phyloP scores from a whole-genome alignment of 257 asterid species.

The Lycium barbarum region DNA sequence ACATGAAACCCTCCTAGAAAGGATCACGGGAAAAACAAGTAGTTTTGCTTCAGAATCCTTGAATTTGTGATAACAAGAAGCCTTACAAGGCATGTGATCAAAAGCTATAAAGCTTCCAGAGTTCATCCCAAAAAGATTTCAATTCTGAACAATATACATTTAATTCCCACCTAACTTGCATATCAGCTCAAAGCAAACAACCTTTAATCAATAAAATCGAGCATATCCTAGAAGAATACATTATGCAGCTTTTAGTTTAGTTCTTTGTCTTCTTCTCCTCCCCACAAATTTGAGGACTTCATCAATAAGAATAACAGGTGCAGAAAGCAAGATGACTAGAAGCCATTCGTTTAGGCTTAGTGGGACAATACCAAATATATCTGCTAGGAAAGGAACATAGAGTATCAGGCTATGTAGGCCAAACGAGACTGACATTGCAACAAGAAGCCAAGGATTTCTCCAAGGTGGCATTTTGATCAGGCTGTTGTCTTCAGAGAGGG shows the following conservation, averaged over 20 bases:
- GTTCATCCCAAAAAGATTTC: conserved; percentile 13
- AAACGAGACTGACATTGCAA: conserved; percentile 74
- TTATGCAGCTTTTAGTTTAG: conserved; percentile 56
- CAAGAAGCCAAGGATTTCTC: conserved; percentile 86
- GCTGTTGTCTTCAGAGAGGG: conserved; percentile 92
- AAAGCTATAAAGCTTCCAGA: not conserved
- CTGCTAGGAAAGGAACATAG: conserved; percentile 70
- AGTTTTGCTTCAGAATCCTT: conserved; percentile 19
- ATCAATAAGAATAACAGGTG: conserved; percentile 72
- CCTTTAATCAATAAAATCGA: not conserved
- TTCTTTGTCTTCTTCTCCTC: conserved; percentile 52
- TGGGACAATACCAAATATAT: conserved; percentile 76
- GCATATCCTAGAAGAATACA: not conserved
- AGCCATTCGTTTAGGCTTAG: conserved; percentile 71
- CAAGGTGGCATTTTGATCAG: conserved; percentile 87
- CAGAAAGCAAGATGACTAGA: conserved; percentile 64
- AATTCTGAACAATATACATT: conserved; percentile 20
- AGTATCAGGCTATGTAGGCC: conserved; percentile 72
- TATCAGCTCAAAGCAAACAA: not conserved
- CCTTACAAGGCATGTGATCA: not conserved
- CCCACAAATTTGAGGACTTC: conserved; percentile 77
- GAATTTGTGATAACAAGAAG: not conserved
- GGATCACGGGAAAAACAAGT: not conserved
- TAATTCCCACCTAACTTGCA: not conserved
- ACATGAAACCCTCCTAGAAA: conserved; percentile 28